Evolutionary conservation across 345 rosid genomes (phyloP).

Genomic region (Pistacia integerrima): DNA sequence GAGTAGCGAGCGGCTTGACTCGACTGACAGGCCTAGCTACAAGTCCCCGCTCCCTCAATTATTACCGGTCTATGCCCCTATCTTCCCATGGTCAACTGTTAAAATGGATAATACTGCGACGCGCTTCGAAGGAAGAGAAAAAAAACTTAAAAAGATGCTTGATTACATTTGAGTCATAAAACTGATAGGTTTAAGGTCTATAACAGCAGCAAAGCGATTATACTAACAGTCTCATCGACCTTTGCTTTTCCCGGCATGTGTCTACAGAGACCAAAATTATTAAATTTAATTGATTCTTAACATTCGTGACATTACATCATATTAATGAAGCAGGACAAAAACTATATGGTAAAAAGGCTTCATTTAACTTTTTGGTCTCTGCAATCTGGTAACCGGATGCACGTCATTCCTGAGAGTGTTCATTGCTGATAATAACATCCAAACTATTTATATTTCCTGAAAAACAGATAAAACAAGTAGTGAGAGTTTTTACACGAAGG

Average conservation of each 20-base stretch:
- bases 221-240: too few relatives aligned
- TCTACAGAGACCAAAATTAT: neutral
- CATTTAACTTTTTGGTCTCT: neutral
- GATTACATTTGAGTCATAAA: too few relatives aligned
- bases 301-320: neutral
- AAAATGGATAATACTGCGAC: too few relatives aligned
- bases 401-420: neutral
- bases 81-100: too few relatives aligned
- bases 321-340: neutral
- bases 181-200: too few relatives aligned
- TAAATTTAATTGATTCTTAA: neutral
- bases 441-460: neutral
- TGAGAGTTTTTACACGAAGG: neutral
- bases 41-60: too few relatives aligned
- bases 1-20: too few relatives aligned
- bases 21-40: too few relatives aligned
- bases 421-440: neutral
- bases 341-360: neutral
- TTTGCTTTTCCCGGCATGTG: neutral
- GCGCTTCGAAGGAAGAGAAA: too few relatives aligned
- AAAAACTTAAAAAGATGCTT: too few relatives aligned
- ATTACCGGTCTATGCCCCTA: too few relatives aligned
- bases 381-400: neutral
- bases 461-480: neutral
- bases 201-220: too few relatives aligned